Evolutionary conservation across 805 yeast genomes (phyloP).

Genomic region (Saccharomycopsis olivae): DNA sequence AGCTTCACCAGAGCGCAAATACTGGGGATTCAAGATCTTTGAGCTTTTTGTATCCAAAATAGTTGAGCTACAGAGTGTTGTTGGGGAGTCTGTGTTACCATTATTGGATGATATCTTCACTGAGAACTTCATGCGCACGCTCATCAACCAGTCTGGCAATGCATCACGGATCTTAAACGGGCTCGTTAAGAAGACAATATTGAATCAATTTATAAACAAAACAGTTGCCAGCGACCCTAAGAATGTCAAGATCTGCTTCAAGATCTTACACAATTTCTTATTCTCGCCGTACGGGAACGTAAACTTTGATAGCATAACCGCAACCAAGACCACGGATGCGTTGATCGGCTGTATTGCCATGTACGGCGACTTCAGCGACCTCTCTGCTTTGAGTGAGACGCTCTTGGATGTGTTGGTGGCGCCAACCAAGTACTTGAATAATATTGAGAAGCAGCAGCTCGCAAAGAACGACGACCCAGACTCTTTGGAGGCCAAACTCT

Average conservation of each 20-base stretch:
- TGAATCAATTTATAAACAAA: constrained; percentile 21
- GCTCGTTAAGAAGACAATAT: constrained; percentile 44
- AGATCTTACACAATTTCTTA: constrained; percentile 27
- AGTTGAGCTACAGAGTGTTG: too few relatives aligned
- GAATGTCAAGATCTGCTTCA: constrained; percentile 28
- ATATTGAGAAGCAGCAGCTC: constrained; percentile 21
- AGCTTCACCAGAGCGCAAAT: constrained; percentile 79
- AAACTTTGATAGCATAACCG: constrained; percentile 69
- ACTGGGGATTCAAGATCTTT: constrained; percentile 74
- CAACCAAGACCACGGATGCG: constrained; percentile 51
- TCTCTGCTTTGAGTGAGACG: constrained; percentile 12
- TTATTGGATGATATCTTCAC: constrained; percentile 31
- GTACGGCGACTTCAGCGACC: constrained; percentile 18
- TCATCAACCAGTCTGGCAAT: constrained; percentile 69
- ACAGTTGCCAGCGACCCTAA: constrained; percentile 21
- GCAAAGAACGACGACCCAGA: constrained; percentile 19
- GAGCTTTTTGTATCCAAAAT: too few relatives aligned
- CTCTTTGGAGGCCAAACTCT: constrained; percentile 18
- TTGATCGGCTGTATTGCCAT: constrained; percentile 24
- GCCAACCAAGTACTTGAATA: constrained; percentile 17
- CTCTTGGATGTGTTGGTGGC: constrained; percentile 20
- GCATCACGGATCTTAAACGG: constrained; percentile 55
- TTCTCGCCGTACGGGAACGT: constrained; percentile 42
- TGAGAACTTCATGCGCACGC: constrained; percentile 56
- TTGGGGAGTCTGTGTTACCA: constrained; percentile 22